Evolutionary conservation across 805 yeast genomes (phyloP).

Genomic region (Danielia oregonensis): DNA sequence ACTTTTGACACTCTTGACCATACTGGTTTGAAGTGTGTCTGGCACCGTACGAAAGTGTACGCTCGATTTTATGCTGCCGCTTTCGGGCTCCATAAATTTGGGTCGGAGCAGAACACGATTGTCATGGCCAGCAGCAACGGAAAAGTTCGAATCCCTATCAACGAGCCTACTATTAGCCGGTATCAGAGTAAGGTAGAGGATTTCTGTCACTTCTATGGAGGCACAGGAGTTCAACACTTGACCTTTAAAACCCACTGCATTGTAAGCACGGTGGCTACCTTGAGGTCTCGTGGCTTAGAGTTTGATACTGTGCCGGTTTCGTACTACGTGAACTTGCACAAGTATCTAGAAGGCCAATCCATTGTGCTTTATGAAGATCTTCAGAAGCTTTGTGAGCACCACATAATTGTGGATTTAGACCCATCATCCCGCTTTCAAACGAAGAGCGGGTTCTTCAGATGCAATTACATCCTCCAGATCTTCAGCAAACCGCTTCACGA

Average conservation of each 20-base stretch:
- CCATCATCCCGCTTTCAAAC: constrained; percentile 33
- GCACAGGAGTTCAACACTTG: constrained; percentile 84
- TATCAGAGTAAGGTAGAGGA: constrained; percentile 79
- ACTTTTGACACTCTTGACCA: constrained; percentile 59
- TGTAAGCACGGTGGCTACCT: constrained; percentile 46
- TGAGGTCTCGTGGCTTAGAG: constrained; percentile 63
- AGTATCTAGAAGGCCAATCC: constrained; percentile 42
- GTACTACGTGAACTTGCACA: constrained; percentile 53
- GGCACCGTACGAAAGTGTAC: constrained; percentile 59
- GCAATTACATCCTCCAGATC: constrained; percentile 74
- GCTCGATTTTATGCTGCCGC: constrained; percentile 58
- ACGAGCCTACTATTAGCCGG: constrained; percentile 73
- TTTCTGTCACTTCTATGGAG: constrained; percentile 66
- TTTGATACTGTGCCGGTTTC: constrained; percentile 57
- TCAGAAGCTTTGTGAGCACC: constrained; percentile 43
- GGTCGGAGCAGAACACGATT: constrained; percentile 77
- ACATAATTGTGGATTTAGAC: constrained; percentile 75
- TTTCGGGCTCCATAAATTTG: constrained; percentile 72
- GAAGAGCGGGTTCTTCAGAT: constrained; percentile 12
- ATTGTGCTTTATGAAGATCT: constrained; percentile 52
- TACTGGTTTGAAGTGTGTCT: too few species aligned
- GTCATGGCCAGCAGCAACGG: constrained; percentile 74
- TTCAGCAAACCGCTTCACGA: constrained; percentile 75
- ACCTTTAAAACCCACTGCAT: constrained; percentile 68
- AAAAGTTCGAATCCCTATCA: constrained; percentile 71